Percentiles rank a stretch among this genome's conserved stretches.
Conservation (phyloP, 2,329 filamentous ascomycete species). For the Cadophora luteo-olivacea region DNA sequence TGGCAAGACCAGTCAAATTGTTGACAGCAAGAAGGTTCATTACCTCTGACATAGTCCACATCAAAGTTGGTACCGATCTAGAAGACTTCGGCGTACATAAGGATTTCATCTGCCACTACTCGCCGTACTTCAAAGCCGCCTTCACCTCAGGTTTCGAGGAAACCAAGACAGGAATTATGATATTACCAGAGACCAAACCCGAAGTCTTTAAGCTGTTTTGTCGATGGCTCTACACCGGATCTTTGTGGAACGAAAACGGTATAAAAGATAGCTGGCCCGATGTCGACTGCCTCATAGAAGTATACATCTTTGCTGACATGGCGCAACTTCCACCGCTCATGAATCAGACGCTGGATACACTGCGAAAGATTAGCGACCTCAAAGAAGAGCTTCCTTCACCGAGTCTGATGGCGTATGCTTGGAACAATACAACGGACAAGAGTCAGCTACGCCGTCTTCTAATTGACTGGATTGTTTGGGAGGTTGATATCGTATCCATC, state of each 20-base stretch:
- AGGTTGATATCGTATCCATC: neutral
- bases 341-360: slow-evolving; percentile 18
- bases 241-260: slow-evolving; percentile 3
- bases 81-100: slow-evolving; percentile 34
- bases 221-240: slow-evolving; percentile 30
- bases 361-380: neutral
- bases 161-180: slow-evolving; percentile 20
- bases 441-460: slow-evolving; percentile 19
- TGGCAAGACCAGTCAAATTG: neutral
- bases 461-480: slow-evolving; percentile 23
- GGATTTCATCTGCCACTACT: slow-evolving; percentile 29
- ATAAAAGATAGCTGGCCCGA: neutral
- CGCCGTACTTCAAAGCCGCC: slow-evolving; percentile 33
- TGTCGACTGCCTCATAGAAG: neutral
- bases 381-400: too few relatives aligned
- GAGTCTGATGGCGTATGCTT: slow-evolving; percentile 4
- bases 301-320: slow-evolving; percentile 28
- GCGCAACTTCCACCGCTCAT: neutral
- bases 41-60: slow-evolving; percentile 22
- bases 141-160: slow-evolving; percentile 27
- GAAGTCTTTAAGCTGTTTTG: slow-evolving; percentile 27
- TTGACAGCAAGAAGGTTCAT: neutral
- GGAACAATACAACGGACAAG: slow-evolving; percentile 2
- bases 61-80: slow-evolving; percentile 21
- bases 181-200: slow-evolving; percentile 13